Percentiles rank a stretch among this genome's conserved stretches.
Conservation (phyloP, 208 protist species). For the Acanthamoeba sp. region DNA sequence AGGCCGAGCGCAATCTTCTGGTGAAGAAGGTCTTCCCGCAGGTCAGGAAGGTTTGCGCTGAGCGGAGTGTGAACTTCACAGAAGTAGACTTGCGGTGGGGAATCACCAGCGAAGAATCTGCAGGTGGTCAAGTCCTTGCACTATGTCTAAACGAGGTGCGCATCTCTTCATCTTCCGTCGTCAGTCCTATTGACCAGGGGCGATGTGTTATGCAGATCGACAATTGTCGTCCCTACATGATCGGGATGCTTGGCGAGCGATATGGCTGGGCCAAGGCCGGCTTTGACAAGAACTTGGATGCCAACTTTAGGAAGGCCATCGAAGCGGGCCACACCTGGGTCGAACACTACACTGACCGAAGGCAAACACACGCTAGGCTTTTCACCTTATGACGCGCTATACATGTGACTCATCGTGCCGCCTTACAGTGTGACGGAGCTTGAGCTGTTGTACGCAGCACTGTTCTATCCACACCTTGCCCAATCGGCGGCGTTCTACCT, state of each 20-base stretch:
- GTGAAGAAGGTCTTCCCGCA: constrained; percentile 75
- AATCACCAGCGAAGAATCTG: constrained; percentile 59
- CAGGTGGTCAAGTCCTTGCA: constrained; percentile 45
- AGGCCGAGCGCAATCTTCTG: constrained; percentile 64
- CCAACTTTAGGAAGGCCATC: neutral
- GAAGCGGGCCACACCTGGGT: constrained; percentile 41
- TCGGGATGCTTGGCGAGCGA: constrained; percentile 71
- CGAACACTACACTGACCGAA: constrained; percentile 42
- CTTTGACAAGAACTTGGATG: neutral
- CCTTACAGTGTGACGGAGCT: constrained; percentile 60
- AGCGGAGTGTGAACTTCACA: constrained; percentile 53
- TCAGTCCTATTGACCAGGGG: neutral
- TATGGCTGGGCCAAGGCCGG: constrained; percentile 72
- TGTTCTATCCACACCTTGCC: constrained; percentile 60
- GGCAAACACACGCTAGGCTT: too few relatives aligned
- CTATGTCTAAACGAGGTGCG: constrained; percentile 64
- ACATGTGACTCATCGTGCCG: too few relatives aligned
- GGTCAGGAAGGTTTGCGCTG: constrained; percentile 47
- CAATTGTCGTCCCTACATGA: constrained; percentile 74
- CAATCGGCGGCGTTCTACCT: constrained; percentile 53
- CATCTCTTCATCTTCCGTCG: neutral
- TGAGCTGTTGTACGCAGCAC: constrained; percentile 62
- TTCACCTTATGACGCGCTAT: too few relatives aligned
- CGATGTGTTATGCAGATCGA: constrained; percentile 34
- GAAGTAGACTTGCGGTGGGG: constrained; percentile 72